Base-by-base conservation (phyloP, 345 rosid species). In the Brassica rapa region DNA sequence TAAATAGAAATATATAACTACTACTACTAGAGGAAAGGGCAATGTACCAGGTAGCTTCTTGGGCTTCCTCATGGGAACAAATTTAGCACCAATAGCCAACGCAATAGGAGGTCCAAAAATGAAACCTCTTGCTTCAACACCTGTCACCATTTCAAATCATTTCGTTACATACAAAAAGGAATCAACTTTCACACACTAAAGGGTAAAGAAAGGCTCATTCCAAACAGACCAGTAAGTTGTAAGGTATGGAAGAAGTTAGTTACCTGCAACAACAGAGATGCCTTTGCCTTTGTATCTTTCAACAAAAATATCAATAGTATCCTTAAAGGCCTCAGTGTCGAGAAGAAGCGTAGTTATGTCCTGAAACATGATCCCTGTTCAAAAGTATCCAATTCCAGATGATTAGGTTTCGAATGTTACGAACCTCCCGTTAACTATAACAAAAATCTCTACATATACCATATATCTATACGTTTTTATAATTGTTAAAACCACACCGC, bases 91-190 rank as follows among this genome's bases (percentile, higher is more conserved):
- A 81, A 95, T 91, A 74, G 99, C 96, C 87, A 93, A 85, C 9
- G 99, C 99, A 82, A 95, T 93, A 46, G 99, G 99, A 81, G 99
- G 98, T 43, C 99, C 99, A 85, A 95, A 95, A 62, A 95, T 95
- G 80, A 95, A 95, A 53, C 99, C 99, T 81, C 98, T 90, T 29
- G 99, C 99, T 86, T 95, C 99, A 82, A 95, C 75, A 80, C 98
- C 98, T 95, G 81, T 67, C 2, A 12, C 33, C 24, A 53, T 53
- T 53, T 53, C 4, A 46, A 14, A 14, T 6, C 59, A 53, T 37
- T 35, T 23, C 37, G 23, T 60, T 61, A 76, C 23, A 68, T 53
- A 69, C 37, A 2, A 53, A 61, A 15, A 10, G 12, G 39, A 29
- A n/a, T 60, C 1, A 71, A n/a, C 62, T 39, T 43, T 29, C 4